Evolutionary conservation across 2,329 filamentous ascomycete genomes (phyloP).

Genomic region (Thielaviopsis punctulata): DNA sequence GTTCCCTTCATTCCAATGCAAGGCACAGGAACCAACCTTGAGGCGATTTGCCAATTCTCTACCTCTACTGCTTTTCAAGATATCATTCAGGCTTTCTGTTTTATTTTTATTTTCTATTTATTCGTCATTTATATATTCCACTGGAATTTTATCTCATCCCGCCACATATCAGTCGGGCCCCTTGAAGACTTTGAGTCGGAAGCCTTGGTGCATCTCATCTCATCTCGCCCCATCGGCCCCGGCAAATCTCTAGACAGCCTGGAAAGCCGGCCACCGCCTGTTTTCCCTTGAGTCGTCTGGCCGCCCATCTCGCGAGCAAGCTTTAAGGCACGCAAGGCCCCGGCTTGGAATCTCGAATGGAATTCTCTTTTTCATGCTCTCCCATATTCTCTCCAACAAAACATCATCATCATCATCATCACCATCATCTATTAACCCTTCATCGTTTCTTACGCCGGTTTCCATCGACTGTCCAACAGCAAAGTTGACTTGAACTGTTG

Average conservation of each 20-base stretch:
- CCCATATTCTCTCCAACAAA: conserved; percentile 1
- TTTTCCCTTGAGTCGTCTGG: neutral
- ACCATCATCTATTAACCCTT: neutral
- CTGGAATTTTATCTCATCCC: neutral
- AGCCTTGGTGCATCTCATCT: neutral
- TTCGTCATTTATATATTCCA: too few relatives aligned
- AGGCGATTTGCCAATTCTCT: neutral
- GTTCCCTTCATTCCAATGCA: conserved; percentile 12
- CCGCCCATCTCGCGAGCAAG: conserved; percentile 7
- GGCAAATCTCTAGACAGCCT: too few relatives aligned
- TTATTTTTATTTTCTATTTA: neutral
- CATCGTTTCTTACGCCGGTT: neutral
- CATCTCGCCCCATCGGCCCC: neutral
- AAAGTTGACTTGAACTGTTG: neutral
- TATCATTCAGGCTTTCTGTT: neutral
- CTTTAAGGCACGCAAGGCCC: conserved; percentile 12
- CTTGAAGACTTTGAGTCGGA: neutral
- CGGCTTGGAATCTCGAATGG: conserved; percentile 11
- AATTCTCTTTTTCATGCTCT: conserved; percentile 7
- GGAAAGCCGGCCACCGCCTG: neutral
- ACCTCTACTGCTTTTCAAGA: neutral
- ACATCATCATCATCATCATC: neutral
- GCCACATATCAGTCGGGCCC: neutral
- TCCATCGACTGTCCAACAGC: neutral
- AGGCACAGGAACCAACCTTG: neutral